Conservation (phyloP, 768 basidiomycete species). For the Exidia glandulosa region DNA sequence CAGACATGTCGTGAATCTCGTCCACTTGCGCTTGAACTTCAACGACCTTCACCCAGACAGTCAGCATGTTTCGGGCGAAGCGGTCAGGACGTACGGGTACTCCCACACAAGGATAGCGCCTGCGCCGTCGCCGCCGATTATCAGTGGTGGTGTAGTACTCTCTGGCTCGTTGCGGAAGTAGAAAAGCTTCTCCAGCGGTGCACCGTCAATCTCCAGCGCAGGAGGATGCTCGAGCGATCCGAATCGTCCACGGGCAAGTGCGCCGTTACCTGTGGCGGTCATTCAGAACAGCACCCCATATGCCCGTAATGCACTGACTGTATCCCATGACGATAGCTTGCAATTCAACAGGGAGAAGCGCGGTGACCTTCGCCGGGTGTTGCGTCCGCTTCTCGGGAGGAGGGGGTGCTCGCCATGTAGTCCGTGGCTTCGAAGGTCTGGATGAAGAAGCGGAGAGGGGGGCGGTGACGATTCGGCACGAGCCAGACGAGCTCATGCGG, state of each 20-base stretch:
- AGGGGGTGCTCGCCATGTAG: not conserved
- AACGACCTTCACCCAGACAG: conserved; percentile 36
- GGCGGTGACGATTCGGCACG: not conserved
- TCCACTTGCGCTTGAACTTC: conserved; percentile 59
- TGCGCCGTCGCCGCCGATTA: conserved; percentile 69
- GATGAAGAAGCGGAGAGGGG: not conserved
- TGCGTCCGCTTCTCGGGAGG: not conserved
- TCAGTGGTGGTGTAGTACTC: conserved; percentile 45
- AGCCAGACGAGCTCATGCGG: not conserved
- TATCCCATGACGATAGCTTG: conserved; percentile 52
- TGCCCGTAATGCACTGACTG: conserved; percentile 30
- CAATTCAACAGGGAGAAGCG: conserved; percentile 44
- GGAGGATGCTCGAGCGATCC: conserved; percentile 12
- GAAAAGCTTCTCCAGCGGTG: conserved; percentile 37
- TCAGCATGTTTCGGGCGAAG: not conserved
- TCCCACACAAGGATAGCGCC: conserved; percentile 72
- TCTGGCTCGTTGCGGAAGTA: conserved; percentile 38
- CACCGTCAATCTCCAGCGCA: conserved; percentile 33
- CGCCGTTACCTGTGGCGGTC: conserved; percentile 4
- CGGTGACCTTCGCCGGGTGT: conserved; percentile 17
- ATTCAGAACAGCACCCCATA: not conserved
- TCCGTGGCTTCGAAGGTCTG: not conserved
- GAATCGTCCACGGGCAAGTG: conserved; percentile 7
- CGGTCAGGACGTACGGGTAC: conserved; percentile 34
- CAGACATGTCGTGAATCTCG: conserved; percentile 59